A percentile compares a stretch with the other conserved stretches of the same genome.
Conservation (phyloP, 306 rosid species). For the Hylodesmum podocarpum region DNA sequence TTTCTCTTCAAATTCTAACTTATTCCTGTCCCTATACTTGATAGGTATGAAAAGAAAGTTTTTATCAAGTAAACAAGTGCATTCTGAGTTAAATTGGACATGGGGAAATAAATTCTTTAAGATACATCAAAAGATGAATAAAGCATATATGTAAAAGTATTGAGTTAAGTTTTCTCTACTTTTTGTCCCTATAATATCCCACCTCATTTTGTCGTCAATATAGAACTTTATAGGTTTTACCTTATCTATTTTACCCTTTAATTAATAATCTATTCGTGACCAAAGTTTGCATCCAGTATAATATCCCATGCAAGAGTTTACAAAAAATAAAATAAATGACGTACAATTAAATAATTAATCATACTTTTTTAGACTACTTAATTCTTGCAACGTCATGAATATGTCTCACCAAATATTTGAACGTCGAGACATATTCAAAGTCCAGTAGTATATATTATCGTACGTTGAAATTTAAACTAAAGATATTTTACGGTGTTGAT, state of each 20-base stretch:
- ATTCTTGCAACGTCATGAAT: too few species aligned
- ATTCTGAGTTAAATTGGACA: neutral
- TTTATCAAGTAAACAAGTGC: neutral
- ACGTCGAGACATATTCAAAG: neutral
- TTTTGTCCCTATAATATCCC: slow-evolving; percentile 9
- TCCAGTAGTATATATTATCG: neutral
- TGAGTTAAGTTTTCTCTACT: neutral
- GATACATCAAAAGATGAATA: neutral
- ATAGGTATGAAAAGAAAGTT: neutral
- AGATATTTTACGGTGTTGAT: neutral
- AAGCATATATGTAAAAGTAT: neutral
- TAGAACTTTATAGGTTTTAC: neutral
- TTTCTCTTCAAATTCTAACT: too few species aligned
- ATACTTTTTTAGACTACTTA: neutral
- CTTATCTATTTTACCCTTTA: neutral
- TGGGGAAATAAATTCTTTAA: neutral
- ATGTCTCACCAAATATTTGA: neutral
- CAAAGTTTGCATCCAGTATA: too few species aligned
- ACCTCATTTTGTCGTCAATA: neutral
- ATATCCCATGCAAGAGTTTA: neutral
- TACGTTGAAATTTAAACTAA: neutral
- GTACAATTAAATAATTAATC: too few species aligned
- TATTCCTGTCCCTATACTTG: too few species aligned
- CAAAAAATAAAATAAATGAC: too few species aligned
- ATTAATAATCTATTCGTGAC: neutral